Percentiles rank a stretch among this genome's conserved stretches.
Evolutionary conservation across 2,329 filamentous ascomycete species (phyloP).

Genomic region (Alternaria sp.): DNA sequence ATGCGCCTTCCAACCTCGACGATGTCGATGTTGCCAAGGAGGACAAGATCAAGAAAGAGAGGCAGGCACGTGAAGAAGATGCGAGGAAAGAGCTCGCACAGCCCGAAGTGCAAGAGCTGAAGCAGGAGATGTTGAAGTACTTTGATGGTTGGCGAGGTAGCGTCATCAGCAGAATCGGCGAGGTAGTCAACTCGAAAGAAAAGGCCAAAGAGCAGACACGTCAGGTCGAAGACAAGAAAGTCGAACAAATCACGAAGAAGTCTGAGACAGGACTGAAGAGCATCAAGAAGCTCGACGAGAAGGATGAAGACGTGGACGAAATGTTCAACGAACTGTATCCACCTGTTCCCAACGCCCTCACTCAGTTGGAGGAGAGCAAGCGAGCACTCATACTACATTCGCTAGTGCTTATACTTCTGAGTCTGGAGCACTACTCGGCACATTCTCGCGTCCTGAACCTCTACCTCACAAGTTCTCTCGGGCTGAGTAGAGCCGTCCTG

Average conservation of each 20-base stretch:
- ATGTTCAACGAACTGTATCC: constrained; percentile 49
- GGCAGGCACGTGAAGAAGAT: constrained; percentile 38
- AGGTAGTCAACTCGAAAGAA: constrained; percentile 60
- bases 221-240: constrained; percentile 27
- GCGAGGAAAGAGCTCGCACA: constrained; percentile 57
- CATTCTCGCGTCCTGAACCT: constrained; percentile 76
- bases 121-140: constrained; percentile 70
- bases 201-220: constrained; percentile 40
- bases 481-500: constrained; percentile 69
- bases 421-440: constrained; percentile 77
- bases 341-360: constrained; percentile 57
- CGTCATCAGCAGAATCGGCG: constrained; percentile 72
- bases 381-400: constrained; percentile 73
- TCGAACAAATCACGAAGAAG: constrained; percentile 37
- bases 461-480: constrained; percentile 72
- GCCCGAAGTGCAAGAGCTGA: constrained; percentile 67
- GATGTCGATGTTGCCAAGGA: constrained; percentile 39
- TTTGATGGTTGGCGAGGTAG: constrained; percentile 82
- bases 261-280: constrained; percentile 32
- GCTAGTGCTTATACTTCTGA: constrained; percentile 74
- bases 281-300: constrained; percentile 32
- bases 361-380: constrained; percentile 65
- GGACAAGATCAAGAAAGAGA: constrained; percentile 40
- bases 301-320: constrained; percentile 43
- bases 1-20: constrained; percentile 29